Evolutionary conservation across 2,329 filamentous ascomycete species (phyloP), one percentile per base, ranked within the genome.

Genomic region (Juglanconis sp.): DNA sequence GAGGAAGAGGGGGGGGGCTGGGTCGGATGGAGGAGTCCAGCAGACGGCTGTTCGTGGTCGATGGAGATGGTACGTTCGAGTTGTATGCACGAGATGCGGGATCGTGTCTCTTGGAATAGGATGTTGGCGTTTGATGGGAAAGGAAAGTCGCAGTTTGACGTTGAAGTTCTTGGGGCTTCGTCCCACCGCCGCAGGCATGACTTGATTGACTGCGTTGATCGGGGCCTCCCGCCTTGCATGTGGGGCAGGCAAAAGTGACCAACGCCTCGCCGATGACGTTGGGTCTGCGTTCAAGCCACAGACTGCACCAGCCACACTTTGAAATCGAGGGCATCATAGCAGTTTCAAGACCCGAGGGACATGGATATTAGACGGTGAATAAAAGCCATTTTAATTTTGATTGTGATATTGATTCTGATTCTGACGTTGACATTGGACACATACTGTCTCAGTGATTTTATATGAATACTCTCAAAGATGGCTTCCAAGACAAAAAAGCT

Each of bases 401-500:
- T 4, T 46, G 5, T 42, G 11, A n/a, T 48, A 1, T 10, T 32
- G 11, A 4, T 46, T 30, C 0, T 30, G 8, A 4, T 44, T 24
- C 46, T 56, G 2, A 4, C 24, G 15, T 11, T 46, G 11, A 3
- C 35, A 2, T 11, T 24, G 5, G 17, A 24, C 17, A 4, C 35
- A 30, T 42, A 13, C 46, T 30, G 2, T 15, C 31, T 13, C 3
- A 15, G 4, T 30, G 10, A 34, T 32, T 38, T 52, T 34, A 15
- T 4, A 57, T 52, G 52, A 52, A 46, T 53, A 51, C 60, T 56
- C 63, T 55, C 57, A 72, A 57, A 57, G 62, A 79, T 78, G 76
- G 65, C 74, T 36, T 64, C 71, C 8, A 74, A 71, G 65, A 65
- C 72, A 53, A 80, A 76, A 53, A 80, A 76, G 65, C 71, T 86